Percentiles rank a stretch among this genome's conserved stretches.
phyloP scores from a whole-genome alignment of 768 basidiomycete species.

The Panellus pusillus region DNA sequence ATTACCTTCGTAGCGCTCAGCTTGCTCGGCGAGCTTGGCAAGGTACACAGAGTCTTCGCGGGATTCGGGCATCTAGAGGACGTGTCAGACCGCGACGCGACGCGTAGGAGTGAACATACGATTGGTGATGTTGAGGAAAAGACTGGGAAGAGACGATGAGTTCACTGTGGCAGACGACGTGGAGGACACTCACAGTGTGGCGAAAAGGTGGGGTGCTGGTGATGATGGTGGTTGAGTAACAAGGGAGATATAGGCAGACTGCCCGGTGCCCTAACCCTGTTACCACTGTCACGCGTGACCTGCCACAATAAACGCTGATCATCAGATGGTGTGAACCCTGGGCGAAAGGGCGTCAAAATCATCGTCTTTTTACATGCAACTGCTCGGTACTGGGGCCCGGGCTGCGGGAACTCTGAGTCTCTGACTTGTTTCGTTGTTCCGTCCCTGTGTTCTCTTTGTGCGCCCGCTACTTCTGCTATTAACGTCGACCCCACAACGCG shows the following conservation, averaged over 20 bases:
- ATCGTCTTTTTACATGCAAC: no score
- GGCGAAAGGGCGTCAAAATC: not conserved
- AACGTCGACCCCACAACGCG: no score
- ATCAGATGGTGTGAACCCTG: no score
- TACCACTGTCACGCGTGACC: not conserved
- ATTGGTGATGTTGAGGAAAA: conserved; percentile 28
- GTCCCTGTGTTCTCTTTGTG: no score
- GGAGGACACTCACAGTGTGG: conserved; percentile 4
- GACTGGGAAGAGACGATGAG: conserved; percentile 7
- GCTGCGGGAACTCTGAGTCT: no score
- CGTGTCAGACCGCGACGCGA: conserved; percentile 30
- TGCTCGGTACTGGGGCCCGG: no score
- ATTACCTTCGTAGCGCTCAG: conserved; percentile 96
- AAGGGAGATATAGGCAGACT: not conserved
- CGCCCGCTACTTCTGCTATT: no score
- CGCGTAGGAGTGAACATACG: conserved; percentile 46
- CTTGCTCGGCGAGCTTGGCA: conserved; percentile 99
- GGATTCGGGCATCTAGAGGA: conserved; percentile 69
- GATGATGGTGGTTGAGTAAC: conserved; percentile 10
- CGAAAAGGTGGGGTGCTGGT: not conserved
- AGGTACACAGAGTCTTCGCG: conserved; percentile 99
- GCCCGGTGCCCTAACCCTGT: not conserved
- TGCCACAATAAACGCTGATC: no score
- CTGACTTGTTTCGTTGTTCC: no score
- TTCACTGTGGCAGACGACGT: conserved; percentile 11